A percentile compares a stretch with the other conserved stretches of the same genome.
These are phyloP conservation scores for Aulographum hederae DNA, from an alignment of 2,329 filamentous ascomycete species.

Conservation along the genomic window DNA sequence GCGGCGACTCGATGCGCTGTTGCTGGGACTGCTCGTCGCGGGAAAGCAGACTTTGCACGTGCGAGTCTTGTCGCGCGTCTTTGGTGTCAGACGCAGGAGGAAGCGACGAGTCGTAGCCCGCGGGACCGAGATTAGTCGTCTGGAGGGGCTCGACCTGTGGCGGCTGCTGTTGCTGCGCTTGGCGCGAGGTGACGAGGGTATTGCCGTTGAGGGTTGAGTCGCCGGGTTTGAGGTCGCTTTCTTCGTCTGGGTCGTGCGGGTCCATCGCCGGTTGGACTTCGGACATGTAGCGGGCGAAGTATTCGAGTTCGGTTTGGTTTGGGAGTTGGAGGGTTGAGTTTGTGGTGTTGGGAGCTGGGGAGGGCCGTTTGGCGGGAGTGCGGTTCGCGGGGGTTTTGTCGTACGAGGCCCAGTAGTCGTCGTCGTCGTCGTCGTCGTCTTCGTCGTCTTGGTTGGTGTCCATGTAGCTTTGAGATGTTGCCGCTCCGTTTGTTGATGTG, in stretches of 20 bases:
- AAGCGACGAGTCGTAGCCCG: constrained; percentile 15
- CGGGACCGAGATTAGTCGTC: constrained; percentile 15
- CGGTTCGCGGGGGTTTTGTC: constrained; percentile 43
- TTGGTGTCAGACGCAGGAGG: constrained; percentile 4
- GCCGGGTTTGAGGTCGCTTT: constrained; percentile 22
- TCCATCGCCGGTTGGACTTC: constrained; percentile 67
- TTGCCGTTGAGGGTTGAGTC: constrained; percentile 37
- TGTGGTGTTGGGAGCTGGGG: constrained; percentile 34
- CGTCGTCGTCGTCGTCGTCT: too few relatives aligned
- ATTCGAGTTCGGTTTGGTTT: constrained; percentile 42
- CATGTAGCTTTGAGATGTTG: too few relatives aligned
- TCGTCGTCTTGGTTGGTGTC: too few relatives aligned
- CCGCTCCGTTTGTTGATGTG: constrained; percentile 30
- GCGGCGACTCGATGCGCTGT: constrained; percentile 13
- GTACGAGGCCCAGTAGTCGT: constrained; percentile 67
- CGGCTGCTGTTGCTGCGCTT: too few relatives aligned
- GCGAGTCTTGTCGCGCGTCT: not conserved
- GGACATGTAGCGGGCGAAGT: constrained; percentile 58
- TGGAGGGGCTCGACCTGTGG: constrained; percentile 25
- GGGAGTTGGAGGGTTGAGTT: constrained; percentile 11
- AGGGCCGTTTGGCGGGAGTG: constrained; percentile 30
- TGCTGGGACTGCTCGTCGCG: not conserved
- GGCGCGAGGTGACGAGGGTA: constrained; percentile 22
- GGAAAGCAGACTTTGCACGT: not conserved
- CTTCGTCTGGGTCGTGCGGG: constrained; percentile 64